Conservation (phyloP, 352 stramenopile species). For the Phytophthora nicotianae region DNA sequence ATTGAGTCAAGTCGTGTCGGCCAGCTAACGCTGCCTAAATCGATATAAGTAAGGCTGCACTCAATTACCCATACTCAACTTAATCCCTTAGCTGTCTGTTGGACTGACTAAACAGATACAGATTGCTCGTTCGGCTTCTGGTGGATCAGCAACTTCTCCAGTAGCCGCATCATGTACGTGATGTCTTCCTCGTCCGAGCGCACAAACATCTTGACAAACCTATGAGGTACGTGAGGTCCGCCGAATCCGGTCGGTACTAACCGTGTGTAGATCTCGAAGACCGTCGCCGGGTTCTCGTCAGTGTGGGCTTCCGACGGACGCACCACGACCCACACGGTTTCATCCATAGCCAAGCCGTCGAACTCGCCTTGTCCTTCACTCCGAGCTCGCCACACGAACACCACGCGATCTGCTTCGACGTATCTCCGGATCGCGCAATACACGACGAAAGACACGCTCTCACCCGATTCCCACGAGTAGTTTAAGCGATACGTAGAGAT, state of each 20-base stretch:
- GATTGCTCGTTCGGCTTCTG: constrained; percentile 13
- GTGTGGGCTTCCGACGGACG: constrained; percentile 19
- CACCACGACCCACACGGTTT: constrained; percentile 53
- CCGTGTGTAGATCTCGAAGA: constrained; percentile 30
- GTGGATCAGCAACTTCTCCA: constrained; percentile 27
- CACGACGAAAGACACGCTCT: constrained; percentile 23
- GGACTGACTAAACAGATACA: constrained; percentile 10
- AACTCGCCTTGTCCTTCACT: constrained; percentile 45
- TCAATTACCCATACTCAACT: constrained; percentile 3
- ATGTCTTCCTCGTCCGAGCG: constrained; percentile 34
- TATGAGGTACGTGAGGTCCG: constrained; percentile 17
- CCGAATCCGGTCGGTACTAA: constrained; percentile 31
- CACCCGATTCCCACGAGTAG: constrained; percentile 30
- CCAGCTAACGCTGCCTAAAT: background rate
- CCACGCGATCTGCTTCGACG: constrained; percentile 44
- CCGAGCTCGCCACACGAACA: constrained; percentile 56
- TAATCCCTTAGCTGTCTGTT: background rate
- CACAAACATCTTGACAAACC: constrained; percentile 35
- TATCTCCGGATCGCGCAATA: constrained; percentile 50
- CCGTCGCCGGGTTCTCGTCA: constrained; percentile 18
- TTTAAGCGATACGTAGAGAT: constrained; percentile 28
- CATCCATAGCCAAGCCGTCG: constrained; percentile 52
- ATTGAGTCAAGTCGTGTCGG: constrained; percentile 1
- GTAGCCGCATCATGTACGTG: constrained; percentile 30
- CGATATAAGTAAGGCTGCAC: constrained; percentile 10